Conservation (phyloP, 495 filamentous ascomycete species). For the Sporormia fimetaria region DNA sequence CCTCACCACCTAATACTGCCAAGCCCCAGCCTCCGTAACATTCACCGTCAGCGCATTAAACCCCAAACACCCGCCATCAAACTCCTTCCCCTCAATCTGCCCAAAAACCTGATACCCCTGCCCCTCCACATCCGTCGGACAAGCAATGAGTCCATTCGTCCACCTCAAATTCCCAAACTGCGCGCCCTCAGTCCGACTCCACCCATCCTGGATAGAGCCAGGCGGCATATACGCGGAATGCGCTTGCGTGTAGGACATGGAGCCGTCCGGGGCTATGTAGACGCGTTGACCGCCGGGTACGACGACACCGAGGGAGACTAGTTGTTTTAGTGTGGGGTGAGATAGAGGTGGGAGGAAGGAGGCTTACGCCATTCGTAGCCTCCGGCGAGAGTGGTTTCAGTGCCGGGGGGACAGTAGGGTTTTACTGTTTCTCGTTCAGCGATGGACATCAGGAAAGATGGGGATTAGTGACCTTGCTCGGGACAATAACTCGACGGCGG, state of each 20-base stretch:
- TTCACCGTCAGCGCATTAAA: conserved; percentile 21
- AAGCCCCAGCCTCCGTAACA: conserved; percentile 19
- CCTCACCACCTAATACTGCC: conserved; percentile 19
- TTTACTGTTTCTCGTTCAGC: background rate
- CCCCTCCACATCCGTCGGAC: conserved; percentile 9
- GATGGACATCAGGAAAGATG: conserved; percentile 1
- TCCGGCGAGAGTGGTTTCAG: conserved; percentile 36
- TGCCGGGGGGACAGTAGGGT: conserved; percentile 35
- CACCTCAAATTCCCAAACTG: conserved; percentile 14
- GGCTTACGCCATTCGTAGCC: conserved; percentile 25
- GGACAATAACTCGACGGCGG: conserved; percentile 14
- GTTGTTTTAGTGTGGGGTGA: too few relatives aligned
- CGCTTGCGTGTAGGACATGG: conserved; percentile 48
- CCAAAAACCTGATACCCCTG: conserved; percentile 23
- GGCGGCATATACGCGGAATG: conserved; percentile 48
- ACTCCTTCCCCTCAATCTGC: conserved; percentile 3
- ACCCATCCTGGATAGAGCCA: conserved; percentile 35
- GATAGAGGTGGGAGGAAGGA: too few relatives aligned
- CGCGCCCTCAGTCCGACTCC: conserved; percentile 14
- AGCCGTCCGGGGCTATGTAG: conserved; percentile 47
- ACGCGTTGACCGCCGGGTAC: conserved; percentile 57
- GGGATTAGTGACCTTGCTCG: conserved; percentile 2
- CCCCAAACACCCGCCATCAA: conserved; percentile 14
- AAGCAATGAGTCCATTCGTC: conserved; percentile 19
- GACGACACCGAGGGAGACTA: conserved; percentile 38